Evolutionary conservation across 2,329 filamentous ascomycete genomes (phyloP), one percentile per base, ranked within the genome.

Genomic region (Colletotrichum endophyticum): DNA sequence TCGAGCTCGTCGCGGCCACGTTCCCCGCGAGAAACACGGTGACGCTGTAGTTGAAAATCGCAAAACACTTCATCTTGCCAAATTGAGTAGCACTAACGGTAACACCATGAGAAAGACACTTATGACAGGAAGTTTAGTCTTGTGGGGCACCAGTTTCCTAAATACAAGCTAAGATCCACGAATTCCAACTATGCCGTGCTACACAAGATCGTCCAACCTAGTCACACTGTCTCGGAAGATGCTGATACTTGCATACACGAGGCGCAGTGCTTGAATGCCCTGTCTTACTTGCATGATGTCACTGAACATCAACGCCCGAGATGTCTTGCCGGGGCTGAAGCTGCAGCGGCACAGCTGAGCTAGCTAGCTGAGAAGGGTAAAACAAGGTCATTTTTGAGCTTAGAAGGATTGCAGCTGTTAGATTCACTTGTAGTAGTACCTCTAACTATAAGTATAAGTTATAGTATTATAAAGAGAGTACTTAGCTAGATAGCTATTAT

Each of bases 21-120:
- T 0, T 27, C 9, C 7, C 16, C 19, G 30, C 16, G 16, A 11
- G n/a, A 15, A 53, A 7, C 9, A 1, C 19, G 0, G 3, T 0
- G 6, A 39, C 7, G 13, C 16, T 16, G 22, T 15, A 27, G 3
- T 12, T 57, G 28, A 36, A 25, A 27, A 34, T 0, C 0, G 19
- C 1, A 16, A 3, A 16, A 12, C 27, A 19, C 32, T 30, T 53
- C 63, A 66, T 66, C 13, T 6, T 66, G 39, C 6, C n/a, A 1
- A 22, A 13, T 53, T 13, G 44, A 53, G 44, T 5, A 3, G 4
- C 6, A 22, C 12, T 0, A 22, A 53, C 11, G 13, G 6, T 3
- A 13, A 53, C 3, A 12, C 19, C 11, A 22, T 1, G n/a, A 4
- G 44, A 49, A 49, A 7, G 39, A 22, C 13, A 13, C n/a, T 3